Percentiles rank a stretch among this genome's conserved stretches.
phyloP scores from a whole-genome alignment of 495 filamentous ascomycete genomes.

The Pseudoneurospora amorphoporcata region DNA sequence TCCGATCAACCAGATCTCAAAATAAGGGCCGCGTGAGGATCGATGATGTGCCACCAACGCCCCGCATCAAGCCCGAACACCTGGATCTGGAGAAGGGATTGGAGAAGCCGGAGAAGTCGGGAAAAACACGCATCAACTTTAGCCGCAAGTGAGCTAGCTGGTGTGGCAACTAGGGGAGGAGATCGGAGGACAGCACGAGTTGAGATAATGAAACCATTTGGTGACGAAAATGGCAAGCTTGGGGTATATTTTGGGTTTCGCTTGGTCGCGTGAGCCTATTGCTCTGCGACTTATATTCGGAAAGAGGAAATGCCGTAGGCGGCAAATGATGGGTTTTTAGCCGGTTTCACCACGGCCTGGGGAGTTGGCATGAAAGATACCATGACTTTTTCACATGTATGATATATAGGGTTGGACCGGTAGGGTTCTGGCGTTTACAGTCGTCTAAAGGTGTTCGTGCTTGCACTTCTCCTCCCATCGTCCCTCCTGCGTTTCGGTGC shows the following conservation, averaged over 20 bases:
- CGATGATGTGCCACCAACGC: conserved; percentile 43
- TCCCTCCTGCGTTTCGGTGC: conserved; percentile 30
- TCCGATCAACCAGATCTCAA: conserved; percentile 13
- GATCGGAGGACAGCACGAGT: not conserved
- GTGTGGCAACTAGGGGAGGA: not conserved
- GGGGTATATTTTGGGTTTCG: not conserved
- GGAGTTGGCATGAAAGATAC: conserved; percentile 6
- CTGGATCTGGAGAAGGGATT: conserved; percentile 42
- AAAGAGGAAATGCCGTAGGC: not conserved
- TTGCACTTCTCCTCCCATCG: conserved; percentile 57
- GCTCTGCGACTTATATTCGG: not conserved
- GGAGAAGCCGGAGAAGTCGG: conserved; percentile 26
- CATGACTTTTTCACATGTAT: conserved; percentile 15
- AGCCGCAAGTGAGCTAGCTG: conserved; percentile 14
- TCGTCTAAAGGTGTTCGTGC: conserved; percentile 58
- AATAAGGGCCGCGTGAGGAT: conserved; percentile 18
- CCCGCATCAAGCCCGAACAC: conserved; percentile 27
- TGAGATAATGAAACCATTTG: not conserved
- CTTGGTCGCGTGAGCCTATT: not conserved
- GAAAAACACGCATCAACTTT: conserved; percentile 19
- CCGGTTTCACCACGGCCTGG: conserved; percentile 2
- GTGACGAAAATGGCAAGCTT: not conserved
- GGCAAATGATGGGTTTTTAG: not conserved
- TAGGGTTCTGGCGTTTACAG: conserved; percentile 34
- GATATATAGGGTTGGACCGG: conserved; percentile 12